Evolutionary conservation across 306 rosid species (phyloP).

Genomic region (Prunus armeniaca): DNA sequence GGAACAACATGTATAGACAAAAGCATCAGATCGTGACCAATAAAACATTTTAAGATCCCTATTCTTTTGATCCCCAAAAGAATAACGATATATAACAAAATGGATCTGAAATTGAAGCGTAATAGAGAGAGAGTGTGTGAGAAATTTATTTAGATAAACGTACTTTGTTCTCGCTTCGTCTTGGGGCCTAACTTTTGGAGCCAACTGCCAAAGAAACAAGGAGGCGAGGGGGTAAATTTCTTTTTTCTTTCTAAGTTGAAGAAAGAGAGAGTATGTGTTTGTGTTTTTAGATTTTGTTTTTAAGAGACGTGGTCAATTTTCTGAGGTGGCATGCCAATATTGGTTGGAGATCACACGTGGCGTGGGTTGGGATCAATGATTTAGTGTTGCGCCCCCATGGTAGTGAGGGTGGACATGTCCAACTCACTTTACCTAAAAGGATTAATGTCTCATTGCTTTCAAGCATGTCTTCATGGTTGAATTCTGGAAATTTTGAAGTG

Average conservation of each 20-base stretch:
- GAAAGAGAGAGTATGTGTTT: neutral
- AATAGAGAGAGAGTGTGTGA: neutral
- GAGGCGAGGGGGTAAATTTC: neutral
- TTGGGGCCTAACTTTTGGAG: conserved; percentile 5
- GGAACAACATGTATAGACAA: neutral
- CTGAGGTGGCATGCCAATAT: neutral
- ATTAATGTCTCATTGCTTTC: no score
- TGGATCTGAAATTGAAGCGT: neutral
- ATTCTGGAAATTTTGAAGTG: neutral
- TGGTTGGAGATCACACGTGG: neutral
- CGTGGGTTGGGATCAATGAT: neutral
- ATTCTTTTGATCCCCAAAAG: neutral
- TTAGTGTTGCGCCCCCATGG: neutral
- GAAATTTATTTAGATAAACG: neutral
- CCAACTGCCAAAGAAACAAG: conserved; percentile 5
- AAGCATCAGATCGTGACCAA: neutral
- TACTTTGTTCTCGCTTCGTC: conserved; percentile 14
- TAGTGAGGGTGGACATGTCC: neutral
- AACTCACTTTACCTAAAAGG: neutral
- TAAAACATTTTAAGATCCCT: neutral
- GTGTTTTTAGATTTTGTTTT: neutral
- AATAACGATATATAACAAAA: neutral
- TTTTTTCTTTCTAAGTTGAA: neutral
- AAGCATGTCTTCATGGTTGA: neutral
- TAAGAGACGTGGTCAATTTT: conserved; percentile 4